Evolutionary conservation across 2,329 filamentous ascomycete species (phyloP).

Genomic region (Exophiala phaeomuriformis): DNA sequence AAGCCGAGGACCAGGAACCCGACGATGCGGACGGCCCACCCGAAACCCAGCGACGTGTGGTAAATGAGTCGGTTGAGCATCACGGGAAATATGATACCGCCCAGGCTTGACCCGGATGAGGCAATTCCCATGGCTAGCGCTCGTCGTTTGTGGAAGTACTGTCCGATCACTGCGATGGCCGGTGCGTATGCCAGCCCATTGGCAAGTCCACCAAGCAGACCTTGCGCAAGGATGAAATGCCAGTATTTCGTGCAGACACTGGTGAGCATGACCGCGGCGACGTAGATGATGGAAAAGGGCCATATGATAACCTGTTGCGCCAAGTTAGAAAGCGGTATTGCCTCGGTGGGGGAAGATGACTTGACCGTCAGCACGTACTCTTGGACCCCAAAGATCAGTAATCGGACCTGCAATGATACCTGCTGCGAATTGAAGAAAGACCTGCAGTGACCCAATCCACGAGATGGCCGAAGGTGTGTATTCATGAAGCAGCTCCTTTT

Average conservation of each 20-base stretch:
- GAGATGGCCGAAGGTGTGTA: conserved; percentile 57
- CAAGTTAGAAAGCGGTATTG: not conserved
- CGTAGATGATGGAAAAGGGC: conserved; percentile 27
- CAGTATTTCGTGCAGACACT: conserved; percentile 34
- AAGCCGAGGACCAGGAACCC: conserved; percentile 11
- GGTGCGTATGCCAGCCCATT: conserved; percentile 37
- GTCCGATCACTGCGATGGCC: conserved; percentile 37
- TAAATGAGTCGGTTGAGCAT: conserved; percentile 37
- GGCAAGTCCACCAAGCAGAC: conserved; percentile 35
- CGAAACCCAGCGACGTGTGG: conserved; percentile 28
- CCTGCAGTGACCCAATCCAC: conserved; percentile 81
- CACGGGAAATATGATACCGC: conserved; percentile 47
- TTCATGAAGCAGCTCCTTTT: conserved; percentile 16
- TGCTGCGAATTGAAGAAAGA: conserved; percentile 74
- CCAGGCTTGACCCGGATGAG: conserved; percentile 38
- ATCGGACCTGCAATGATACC: conserved; percentile 80
- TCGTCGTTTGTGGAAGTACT: conserved; percentile 69
- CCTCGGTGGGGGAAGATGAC: conserved; percentile 1
- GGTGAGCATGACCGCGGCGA: conserved; percentile 32
- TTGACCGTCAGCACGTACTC: conserved; percentile 24
- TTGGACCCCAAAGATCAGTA: conserved; percentile 57
- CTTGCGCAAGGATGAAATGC: conserved; percentile 37
- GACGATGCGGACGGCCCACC: conserved; percentile 15
- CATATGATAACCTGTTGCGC: conserved; percentile 29
- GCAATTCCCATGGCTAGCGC: conserved; percentile 77